phyloP scores from a whole-genome alignment of 2,329 filamentous ascomycete genomes.

The Emmonsiellopsis sp. region DNA sequence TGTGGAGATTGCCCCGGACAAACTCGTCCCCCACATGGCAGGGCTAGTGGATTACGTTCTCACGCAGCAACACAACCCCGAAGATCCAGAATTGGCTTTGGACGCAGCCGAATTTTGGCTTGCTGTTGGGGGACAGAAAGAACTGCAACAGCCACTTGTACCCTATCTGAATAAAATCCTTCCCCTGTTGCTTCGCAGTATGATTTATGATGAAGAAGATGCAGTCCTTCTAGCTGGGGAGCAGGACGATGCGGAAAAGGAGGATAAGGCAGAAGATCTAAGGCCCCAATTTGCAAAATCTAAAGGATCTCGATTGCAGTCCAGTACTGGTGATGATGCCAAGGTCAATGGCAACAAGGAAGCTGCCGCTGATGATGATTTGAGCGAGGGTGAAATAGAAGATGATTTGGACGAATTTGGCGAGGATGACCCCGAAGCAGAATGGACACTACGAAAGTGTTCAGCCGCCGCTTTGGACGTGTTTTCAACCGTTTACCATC shows the following conservation, averaged over 20 bases:
- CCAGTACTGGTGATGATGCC: slow-evolving; percentile 32
- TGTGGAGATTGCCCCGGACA: slow-evolving; percentile 81
- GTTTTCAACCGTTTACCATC: slow-evolving; percentile 81
- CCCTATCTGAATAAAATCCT: slow-evolving; percentile 78
- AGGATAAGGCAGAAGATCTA: slow-evolving; percentile 84
- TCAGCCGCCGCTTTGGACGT: slow-evolving; percentile 92
- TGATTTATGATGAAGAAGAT: slow-evolving; percentile 94
- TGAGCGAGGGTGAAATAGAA: slow-evolving; percentile 78
- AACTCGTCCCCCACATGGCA: slow-evolving; percentile 76
- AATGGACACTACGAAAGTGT: slow-evolving; percentile 94
- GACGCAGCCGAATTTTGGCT: slow-evolving; percentile 98
- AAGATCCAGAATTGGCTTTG: slow-evolving; percentile 81
- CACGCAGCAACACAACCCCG: slow-evolving; percentile 67
- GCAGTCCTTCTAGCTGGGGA: slow-evolving; percentile 75
- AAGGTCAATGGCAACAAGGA: slow-evolving; percentile 38
- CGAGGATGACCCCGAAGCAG: slow-evolving; percentile 69
- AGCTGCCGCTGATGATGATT: slow-evolving; percentile 58
- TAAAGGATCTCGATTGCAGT: slow-evolving; percentile 50
- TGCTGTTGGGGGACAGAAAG: slow-evolving; percentile 77
- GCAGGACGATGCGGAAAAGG: slow-evolving; percentile 80
- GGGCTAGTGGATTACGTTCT: slow-evolving; percentile 91
- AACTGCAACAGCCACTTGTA: slow-evolving; percentile 63
- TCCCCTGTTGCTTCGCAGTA: slow-evolving; percentile 81
- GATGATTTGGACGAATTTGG: slow-evolving; percentile 59
- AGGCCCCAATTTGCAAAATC: slow-evolving; percentile 81